These are phyloP conservation scores for Mucor sp. DNA, from an alignment of 371 early-diverging fungal genomes.

Conservation along the genomic window DNA sequence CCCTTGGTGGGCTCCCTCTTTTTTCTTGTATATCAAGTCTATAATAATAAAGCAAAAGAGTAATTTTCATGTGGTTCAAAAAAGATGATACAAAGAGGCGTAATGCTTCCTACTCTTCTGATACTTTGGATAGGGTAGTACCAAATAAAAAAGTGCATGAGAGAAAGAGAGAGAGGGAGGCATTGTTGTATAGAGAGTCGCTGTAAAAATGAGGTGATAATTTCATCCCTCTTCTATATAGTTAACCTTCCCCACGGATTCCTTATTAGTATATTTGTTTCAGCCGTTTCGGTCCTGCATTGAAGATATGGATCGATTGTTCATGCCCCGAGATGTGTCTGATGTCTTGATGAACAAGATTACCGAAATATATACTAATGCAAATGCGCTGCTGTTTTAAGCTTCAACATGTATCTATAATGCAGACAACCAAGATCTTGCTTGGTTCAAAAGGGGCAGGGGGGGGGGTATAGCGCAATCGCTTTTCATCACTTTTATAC, in stretches of 20 bases:
- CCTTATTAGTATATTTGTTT: not conserved
- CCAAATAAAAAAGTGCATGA: not conserved
- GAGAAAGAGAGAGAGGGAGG: not conserved
- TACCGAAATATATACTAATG: not conserved
- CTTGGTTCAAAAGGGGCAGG: not conserved
- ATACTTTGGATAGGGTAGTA: not conserved
- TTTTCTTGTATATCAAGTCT: not conserved
- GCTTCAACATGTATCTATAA: not conserved
- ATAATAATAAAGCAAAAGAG: too few species aligned
- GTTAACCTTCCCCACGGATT: not conserved
- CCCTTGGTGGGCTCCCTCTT: too few species aligned
- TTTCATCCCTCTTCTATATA: not conserved
- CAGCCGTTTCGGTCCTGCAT: not conserved
- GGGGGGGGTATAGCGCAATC: too few species aligned
- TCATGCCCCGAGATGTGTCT: not conserved
- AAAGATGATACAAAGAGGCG: not conserved
- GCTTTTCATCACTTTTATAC: too few species aligned
- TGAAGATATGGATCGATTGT: not conserved
- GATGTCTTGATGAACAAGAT: not conserved
- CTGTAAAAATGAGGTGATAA: not conserved
- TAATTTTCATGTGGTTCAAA: not conserved
- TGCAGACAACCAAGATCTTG: not conserved
- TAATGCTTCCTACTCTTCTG: not conserved
- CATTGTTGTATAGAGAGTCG: not conserved
- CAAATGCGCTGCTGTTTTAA: not conserved